A percentile compares a stretch with the other conserved stretches of the same genome.
Evolutionary conservation across 768 basidiomycete genomes (phyloP).

Genomic region (Hericium erinaceus): DNA sequence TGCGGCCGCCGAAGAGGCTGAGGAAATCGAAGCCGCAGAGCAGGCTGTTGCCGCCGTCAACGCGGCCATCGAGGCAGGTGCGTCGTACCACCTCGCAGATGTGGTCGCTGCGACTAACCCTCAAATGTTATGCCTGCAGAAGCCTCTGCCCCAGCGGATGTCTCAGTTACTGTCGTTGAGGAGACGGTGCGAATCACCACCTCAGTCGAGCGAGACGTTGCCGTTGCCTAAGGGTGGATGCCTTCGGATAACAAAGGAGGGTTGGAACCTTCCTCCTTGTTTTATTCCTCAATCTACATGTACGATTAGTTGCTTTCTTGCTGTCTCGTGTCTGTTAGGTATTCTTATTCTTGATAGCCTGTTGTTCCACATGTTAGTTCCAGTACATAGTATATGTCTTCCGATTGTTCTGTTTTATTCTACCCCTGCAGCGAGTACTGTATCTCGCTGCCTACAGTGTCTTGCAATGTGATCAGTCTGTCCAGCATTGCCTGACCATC

Average conservation of each 20-base stretch:
- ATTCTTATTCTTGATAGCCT: too few species aligned
- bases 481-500: slow-evolving; percentile 47
- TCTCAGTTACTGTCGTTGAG: not conserved
- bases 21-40: slow-evolving; percentile 7
- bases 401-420: slow-evolving; percentile 7
- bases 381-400: too few species aligned
- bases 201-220: not conserved
- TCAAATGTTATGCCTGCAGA: not conserved
- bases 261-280: too few species aligned
- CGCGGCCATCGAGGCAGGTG: too few species aligned
- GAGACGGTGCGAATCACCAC: not conserved
- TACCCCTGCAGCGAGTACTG: slow-evolving; percentile 41
- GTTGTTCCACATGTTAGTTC: too few species aligned
- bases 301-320: too few species aligned
- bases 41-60: not conserved
- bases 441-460: slow-evolving; percentile 29
- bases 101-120: too few species aligned
- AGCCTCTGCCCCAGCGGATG: not conserved
- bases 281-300: too few species aligned
- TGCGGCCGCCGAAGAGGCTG: slow-evolving; percentile 9
- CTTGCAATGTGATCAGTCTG: slow-evolving; percentile 47
- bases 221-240: too few species aligned
- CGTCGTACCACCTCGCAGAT: too few species aligned
- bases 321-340: too few species aligned
- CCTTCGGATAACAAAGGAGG: too few species aligned